These are phyloP conservation scores for Termitomyces sp. DNA, from an alignment of 768 basidiomycete species.

Conservation along the genomic window DNA sequence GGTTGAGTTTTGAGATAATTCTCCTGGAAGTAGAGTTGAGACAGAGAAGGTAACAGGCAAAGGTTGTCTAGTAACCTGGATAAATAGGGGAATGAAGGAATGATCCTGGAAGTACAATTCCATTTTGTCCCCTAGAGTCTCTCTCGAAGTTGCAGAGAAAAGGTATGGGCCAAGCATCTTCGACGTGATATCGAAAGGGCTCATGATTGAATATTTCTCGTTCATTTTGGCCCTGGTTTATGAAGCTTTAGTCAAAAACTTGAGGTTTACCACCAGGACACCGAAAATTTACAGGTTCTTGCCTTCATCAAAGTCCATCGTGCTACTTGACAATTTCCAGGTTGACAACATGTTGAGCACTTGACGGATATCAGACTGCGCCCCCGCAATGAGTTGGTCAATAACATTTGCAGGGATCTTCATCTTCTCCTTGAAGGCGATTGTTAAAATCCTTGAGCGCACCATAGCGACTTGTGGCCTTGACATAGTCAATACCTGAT, in stretches of 20 bases:
- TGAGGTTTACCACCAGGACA: background rate
- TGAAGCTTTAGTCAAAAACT: background rate
- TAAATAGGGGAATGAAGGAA: conserved; percentile 90
- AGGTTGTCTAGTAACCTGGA: conserved; percentile 56
- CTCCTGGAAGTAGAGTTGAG: conserved; percentile 50
- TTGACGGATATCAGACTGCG: conserved; percentile 96
- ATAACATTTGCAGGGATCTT: conserved; percentile 88
- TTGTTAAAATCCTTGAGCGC: conserved; percentile 84
- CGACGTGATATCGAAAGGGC: conserved; percentile 88
- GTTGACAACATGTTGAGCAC: conserved; percentile 98
- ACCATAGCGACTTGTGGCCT: conserved; percentile 78
- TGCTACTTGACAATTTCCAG: conserved; percentile 80
- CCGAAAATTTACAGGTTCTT: conserved; percentile 69
- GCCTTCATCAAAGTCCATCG: conserved; percentile 89
- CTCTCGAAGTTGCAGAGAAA: conserved; percentile 78
- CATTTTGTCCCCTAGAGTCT: conserved; percentile 88
- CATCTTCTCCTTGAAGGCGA: conserved; percentile 94
- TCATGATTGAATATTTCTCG: conserved; percentile 88
- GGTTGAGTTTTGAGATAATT: conserved; percentile 91
- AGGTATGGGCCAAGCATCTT: conserved; percentile 90
- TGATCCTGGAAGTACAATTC: conserved; percentile 97
- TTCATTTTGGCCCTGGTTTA: conserved; percentile 73
- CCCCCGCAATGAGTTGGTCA: conserved; percentile 85
- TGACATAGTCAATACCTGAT: conserved; percentile 2
- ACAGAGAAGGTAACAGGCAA: background rate